phyloP scores from a whole-genome alignment of 352 stramenopile species.

The Phytophthora foliorum region DNA sequence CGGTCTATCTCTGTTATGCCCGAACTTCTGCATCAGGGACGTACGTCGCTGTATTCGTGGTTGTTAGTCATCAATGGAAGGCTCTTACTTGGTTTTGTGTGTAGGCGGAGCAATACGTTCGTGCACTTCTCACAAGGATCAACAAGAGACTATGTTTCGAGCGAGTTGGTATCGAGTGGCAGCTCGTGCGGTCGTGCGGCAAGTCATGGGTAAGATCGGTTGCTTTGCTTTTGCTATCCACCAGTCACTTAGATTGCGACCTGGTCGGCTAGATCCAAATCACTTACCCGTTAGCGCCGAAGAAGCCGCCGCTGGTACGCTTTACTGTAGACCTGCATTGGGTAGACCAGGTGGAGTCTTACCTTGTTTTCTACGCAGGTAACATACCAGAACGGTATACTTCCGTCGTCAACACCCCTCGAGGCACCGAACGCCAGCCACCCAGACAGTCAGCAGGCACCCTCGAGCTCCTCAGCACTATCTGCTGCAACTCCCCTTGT shows the following conservation, averaged over 20 bases:
- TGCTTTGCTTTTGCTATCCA: neutral
- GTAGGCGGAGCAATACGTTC: conserved; percentile 79
- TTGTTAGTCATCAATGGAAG: neutral
- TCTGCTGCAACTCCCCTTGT: conserved; percentile 34
- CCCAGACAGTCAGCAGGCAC: conserved; percentile 15
- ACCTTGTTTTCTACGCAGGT: conserved; percentile 8
- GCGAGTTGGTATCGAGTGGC: conserved; percentile 66
- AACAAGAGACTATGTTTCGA: conserved; percentile 74
- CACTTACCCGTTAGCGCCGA: conserved; percentile 56
- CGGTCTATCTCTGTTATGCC: conserved; percentile 70
- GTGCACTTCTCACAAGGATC: conserved; percentile 63
- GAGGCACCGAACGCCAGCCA: conserved; percentile 9
- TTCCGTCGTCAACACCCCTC: conserved; percentile 20
- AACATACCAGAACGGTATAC: conserved; percentile 42
- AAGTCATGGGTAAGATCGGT: conserved; percentile 56
- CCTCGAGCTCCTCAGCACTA: conserved; percentile 3
- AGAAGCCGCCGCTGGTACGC: conserved; percentile 36
- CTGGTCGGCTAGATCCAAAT: conserved; percentile 61
- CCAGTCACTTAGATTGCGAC: neutral
- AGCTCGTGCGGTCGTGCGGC: conserved; percentile 61
- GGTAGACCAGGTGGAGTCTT: too few relatives aligned
- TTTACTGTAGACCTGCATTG: too few relatives aligned
- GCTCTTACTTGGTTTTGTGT: conserved; percentile 1
- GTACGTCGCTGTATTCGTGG: conserved; percentile 39
- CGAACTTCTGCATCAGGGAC: conserved; percentile 81